Evolutionary conservation across 441 rosid genomes (phyloP).

Genomic region (Populus hybrid): DNA sequence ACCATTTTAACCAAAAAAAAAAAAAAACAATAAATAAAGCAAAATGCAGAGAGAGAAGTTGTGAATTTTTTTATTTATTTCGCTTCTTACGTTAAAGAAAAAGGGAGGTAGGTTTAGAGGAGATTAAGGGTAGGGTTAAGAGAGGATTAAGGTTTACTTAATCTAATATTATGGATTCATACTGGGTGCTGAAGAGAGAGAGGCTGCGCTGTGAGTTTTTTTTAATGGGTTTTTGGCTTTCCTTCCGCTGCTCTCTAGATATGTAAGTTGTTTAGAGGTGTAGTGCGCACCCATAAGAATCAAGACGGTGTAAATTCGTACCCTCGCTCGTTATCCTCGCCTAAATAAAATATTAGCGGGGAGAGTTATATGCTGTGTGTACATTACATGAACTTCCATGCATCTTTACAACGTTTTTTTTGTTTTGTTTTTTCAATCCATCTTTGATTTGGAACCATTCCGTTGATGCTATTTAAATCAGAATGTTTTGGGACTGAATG

Average conservation of each 20-base stretch:
- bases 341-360: not conserved
- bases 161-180: not conserved
- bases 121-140: not conserved
- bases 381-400: not conserved
- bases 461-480: not conserved
- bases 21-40: not conserved
- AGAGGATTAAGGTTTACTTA: not conserved
- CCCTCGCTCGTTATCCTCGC: not conserved
- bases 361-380: not conserved
- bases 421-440: not conserved
- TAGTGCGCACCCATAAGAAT: constrained; percentile 1
- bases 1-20: not conserved
- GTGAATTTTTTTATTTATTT: too few relatives aligned
- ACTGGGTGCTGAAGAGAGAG: not conserved
- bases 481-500: not conserved
- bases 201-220: not conserved
- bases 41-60: not conserved
- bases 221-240: not conserved
- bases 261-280: not conserved
- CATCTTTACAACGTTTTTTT: not conserved
- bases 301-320: too few relatives aligned
- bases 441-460: not conserved
- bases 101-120: not conserved
- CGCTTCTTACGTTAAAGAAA: not conserved
- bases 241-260: not conserved